A percentile compares a stretch with the other conserved stretches of the same genome.
Evolutionary conservation across 768 basidiomycete genomes (phyloP).

Genomic region (Lentinula edodes): DNA sequence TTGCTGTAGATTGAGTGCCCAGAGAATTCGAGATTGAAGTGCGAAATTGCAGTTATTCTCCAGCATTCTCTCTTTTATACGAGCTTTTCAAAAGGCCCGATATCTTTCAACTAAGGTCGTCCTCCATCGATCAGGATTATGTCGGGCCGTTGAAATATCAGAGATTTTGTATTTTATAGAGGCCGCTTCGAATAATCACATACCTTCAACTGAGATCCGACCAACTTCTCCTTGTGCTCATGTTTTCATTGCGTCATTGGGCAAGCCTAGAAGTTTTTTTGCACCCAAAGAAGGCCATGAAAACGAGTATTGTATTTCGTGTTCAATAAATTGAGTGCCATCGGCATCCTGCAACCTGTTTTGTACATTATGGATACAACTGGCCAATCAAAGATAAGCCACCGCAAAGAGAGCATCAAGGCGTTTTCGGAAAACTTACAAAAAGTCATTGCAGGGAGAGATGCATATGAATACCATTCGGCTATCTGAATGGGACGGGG

Average conservation of each 20-base stretch:
- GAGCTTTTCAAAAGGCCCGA: constrained; percentile 9
- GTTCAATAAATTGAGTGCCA: not conserved
- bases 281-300: not conserved
- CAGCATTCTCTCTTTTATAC: constrained; percentile 8
- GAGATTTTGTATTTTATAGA: constrained; percentile 4
- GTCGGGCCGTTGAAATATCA: constrained; percentile 8
- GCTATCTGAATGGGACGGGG: not conserved
- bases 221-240: constrained; percentile 2
- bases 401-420: not conserved
- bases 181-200: constrained; percentile 3
- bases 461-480: not conserved
- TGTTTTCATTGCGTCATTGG: constrained; percentile 8
- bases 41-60: not conserved
- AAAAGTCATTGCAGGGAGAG: not conserved
- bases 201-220: constrained; percentile 6
- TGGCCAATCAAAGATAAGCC: not conserved
- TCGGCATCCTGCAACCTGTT: not conserved
- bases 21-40: not conserved
- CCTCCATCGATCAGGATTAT: constrained; percentile 3
- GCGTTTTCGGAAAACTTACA: not conserved
- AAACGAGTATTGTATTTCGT: not conserved
- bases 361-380: not conserved
- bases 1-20: constrained; percentile 17
- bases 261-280: not conserved
- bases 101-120: constrained; percentile 7